Evolutionary conservation across 2,329 filamentous ascomycete species (phyloP), one percentile per base, ranked within the genome.

Genomic region (Pyrenochaeta sp.): DNA sequence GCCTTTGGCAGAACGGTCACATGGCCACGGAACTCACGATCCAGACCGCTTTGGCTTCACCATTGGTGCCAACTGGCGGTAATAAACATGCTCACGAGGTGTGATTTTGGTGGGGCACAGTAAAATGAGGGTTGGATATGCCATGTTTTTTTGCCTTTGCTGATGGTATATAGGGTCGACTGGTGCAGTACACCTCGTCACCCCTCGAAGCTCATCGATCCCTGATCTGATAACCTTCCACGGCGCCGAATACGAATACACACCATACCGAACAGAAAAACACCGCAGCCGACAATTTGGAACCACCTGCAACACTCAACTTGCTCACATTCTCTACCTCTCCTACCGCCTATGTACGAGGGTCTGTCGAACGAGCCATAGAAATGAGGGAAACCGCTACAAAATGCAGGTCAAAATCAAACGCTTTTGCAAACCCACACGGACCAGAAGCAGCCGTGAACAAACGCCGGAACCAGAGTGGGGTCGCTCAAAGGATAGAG

Each of bases 391-490:
- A 66, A 59, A 62, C 58, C 69, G 68, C 68, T 71, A 63, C 61
- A 67, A 69, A 68, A 74, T 73, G 70, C 71, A 69, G 61, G 67
- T 50, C 60, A 66, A 24, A 66, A 69, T 61, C 62, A 70, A 65
- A 61, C 64, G 68, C 66, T 74, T 74, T 76, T 74, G 46, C 70
- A 61, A 58, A 69, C 65, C 65, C 61, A 60, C 61, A 61, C 57
- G 52, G 50, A 61, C 56, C 62, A 60, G 58, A 61, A 68, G 54
- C 54, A 56, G 69, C 62, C 49, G 63, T 52, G 50, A 56, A 60
- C 51, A 56, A 59, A 68, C 68, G 67, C 72, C 73, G 34, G 51
- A 60, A 64, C 58, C 60, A 65, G 71, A 74, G 66, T 66, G 67
- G 68, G 63, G 67, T 67, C 58, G 68, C 72, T 71, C 69, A 59